Evolutionary conservation across 2,329 filamentous ascomycete genomes (phyloP), one percentile per base, ranked within the genome.

Genomic region (Thielaviopsis musarum): DNA sequence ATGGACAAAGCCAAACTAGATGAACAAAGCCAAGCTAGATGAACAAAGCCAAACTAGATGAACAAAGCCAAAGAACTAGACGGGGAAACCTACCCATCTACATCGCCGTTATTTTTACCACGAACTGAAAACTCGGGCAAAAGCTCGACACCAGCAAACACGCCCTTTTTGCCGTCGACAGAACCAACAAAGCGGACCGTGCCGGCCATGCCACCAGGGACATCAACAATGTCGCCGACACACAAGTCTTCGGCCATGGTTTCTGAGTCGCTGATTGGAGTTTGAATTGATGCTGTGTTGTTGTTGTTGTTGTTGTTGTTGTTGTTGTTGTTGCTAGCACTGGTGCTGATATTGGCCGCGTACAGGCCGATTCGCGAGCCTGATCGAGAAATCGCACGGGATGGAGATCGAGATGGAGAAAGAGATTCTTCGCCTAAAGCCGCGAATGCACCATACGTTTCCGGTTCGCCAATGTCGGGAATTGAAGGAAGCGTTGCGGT

Each of bases 101-200:
- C 93, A 70, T 95, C 91, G 64, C 93, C 93, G 67, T 81, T 94
- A 69, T 98, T 98, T 77, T 98, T 98, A 38, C 93, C 93, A 68
- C 86, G 82, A 57, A 78, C 71, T 38, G 90, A 87, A 74, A 85
- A 94, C 65, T 95, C 87, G 58, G 81, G 75, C 66, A 85, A 82
- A 63, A 98, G 77, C 71, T 98, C 93, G 41, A 98, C 88, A 53
- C 93, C 93, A 34, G 88, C 90, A 75, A 98, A 98, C 21, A 81
- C 80, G 56, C 93, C 93, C 65, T 87, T 89, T 75, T 95, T 96
- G 63, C 91, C 91, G 65, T 84, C 81, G 49, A 98, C 91, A 48
- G 77, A 76, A 52, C 93, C 93, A 63, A 97, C 76, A 69, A 95
- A 98, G 69, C 87, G 91, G 65, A 97, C 84, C 1, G 82, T 86